phyloP scores from a whole-genome alignment of 805 yeast species.

The Teunomyces gatunensis region DNA sequence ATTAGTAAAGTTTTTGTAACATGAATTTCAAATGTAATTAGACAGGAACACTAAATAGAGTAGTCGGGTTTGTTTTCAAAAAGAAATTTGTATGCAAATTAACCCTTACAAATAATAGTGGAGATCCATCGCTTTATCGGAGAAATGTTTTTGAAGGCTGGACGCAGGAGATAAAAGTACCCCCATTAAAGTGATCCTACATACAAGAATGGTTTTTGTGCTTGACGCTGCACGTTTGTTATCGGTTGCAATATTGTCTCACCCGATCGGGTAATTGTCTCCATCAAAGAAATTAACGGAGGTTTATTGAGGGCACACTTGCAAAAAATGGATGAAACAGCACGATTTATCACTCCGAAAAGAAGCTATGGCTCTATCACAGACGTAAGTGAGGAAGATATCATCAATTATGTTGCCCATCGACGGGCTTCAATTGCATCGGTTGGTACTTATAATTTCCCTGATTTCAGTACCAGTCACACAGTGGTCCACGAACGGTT shows the following conservation, averaged over 20 bases:
- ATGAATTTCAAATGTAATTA: no score
- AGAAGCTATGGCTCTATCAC: constrained; percentile 4
- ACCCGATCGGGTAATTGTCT: background rate
- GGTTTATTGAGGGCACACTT: background rate
- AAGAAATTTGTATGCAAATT: no score
- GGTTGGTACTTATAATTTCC: constrained; percentile 8
- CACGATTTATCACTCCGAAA: constrained; percentile 8
- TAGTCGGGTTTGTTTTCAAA: no score
- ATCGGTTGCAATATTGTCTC: background rate
- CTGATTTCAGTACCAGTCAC: constrained; percentile 2
- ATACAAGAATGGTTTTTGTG: no score
- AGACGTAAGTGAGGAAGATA: constrained; percentile 32
- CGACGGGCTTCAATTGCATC: constrained; percentile 39
- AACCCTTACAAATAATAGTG: no score
- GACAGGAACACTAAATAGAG: no score
- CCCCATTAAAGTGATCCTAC: no score
- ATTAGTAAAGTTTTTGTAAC: no score
- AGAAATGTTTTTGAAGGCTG: no score
- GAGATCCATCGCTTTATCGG: no score
- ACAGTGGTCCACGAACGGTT: constrained; percentile 12
- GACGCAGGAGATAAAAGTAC: no score
- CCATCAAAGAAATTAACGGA: background rate
- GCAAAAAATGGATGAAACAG: constrained; percentile 4
- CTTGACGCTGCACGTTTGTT: background rate
- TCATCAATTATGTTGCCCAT: constrained; percentile 37